A percentile compares a stretch with the other conserved stretches of the same genome.
phyloP scores from a whole-genome alignment of 2,329 filamentous ascomycete genomes.

The Scopulariopsis brevicaulis region DNA sequence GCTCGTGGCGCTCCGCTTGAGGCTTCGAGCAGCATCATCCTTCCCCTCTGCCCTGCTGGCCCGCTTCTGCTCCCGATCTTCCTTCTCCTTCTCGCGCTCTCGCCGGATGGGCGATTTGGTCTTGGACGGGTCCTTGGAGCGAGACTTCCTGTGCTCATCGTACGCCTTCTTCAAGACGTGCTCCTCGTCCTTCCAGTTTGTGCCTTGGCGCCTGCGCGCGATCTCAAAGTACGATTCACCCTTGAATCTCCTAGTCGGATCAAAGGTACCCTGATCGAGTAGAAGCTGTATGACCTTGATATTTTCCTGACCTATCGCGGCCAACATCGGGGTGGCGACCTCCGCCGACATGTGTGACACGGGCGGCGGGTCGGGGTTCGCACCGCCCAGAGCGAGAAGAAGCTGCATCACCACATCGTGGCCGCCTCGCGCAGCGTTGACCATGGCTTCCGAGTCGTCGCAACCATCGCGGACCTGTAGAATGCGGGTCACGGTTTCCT shows the following conservation, averaged over 20 bases:
- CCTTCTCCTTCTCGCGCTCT: conserved; percentile 23
- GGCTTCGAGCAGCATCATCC: conserved; percentile 25
- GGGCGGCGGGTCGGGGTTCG: conserved; percentile 58
- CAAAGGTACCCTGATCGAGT: conserved; percentile 64
- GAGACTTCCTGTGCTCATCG: conserved; percentile 47
- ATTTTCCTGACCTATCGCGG: conserved; percentile 83
- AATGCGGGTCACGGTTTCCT: conserved; percentile 49
- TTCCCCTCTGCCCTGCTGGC: conserved; percentile 27
- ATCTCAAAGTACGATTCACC: conserved; percentile 82
- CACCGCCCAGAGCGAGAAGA: conserved; percentile 54
- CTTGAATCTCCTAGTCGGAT: conserved; percentile 67
- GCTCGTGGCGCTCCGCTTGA: conserved; percentile 36
- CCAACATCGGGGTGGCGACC: conserved; percentile 83
- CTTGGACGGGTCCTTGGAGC: conserved; percentile 32
- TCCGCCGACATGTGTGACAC: conserved; percentile 50
- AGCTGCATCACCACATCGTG: conserved; percentile 82
- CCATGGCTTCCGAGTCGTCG: conserved; percentile 75
- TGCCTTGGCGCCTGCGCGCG: conserved; percentile 69
- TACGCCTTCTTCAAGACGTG: conserved; percentile 68
- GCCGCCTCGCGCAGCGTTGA: conserved; percentile 83
- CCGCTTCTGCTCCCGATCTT: conserved; percentile 30
- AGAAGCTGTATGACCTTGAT: conserved; percentile 75
- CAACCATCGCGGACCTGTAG: conserved; percentile 48
- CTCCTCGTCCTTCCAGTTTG: conserved; percentile 83
- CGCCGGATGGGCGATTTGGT: conserved; percentile 36